These are phyloP conservation scores for Hippophae gyantsensis DNA, from an alignment of 306 rosid genomes.

Conservation along the genomic window DNA sequence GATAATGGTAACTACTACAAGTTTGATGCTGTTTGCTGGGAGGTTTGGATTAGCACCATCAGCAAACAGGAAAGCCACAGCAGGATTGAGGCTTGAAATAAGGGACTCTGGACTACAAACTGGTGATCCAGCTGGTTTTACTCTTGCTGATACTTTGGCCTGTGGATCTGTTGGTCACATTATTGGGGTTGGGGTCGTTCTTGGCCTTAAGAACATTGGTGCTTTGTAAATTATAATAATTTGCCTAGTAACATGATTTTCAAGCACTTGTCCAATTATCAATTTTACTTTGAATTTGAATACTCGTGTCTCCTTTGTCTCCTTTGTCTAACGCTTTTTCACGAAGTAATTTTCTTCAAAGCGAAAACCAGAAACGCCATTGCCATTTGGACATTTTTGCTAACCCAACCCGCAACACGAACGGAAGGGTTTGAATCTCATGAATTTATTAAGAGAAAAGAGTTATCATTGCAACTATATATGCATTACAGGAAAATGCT, in stretches of 20 bases:
- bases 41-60: conserved; percentile 95
- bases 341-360: too few species aligned
- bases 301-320: too few species aligned
- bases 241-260: not conserved
- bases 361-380: too few species aligned
- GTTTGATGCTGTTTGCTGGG: conserved; percentile 88
- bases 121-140: conserved; percentile 95
- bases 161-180: conserved; percentile 84
- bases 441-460: too few species aligned
- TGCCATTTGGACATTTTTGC: too few species aligned
- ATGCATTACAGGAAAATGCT: too few species aligned
- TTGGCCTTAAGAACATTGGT: conserved; percentile 82
- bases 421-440: too few species aligned
- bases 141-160: conserved; percentile 97
- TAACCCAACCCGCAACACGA: too few species aligned
- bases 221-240: conserved; percentile 33
- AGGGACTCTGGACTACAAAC: conserved; percentile 97
- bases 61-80: conserved; percentile 87
- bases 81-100: conserved; percentile 72
- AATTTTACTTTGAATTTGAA: too few species aligned
- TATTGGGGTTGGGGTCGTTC: conserved; percentile 92
- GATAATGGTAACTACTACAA: conserved; percentile 82
- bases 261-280: too few species aligned
- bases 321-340: too few species aligned
- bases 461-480: too few species aligned